Evolutionary conservation across 2,329 filamentous ascomycete genomes (phyloP), one percentile per base, ranked within the genome.

Genomic region (Aspergillus texensis): DNA sequence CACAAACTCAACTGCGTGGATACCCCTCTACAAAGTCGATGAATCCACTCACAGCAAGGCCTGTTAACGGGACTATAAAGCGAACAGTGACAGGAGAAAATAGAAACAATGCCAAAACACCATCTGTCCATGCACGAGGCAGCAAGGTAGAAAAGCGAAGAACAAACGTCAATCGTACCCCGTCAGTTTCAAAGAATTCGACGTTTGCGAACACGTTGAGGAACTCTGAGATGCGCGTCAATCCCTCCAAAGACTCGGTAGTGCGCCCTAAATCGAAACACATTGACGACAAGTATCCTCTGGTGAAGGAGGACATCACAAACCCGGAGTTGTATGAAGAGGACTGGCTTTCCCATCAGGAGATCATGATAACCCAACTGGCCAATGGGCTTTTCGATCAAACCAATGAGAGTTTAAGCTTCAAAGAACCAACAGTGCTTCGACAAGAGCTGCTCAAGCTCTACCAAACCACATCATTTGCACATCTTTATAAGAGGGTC

Each of bases 281-380:
- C 9, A 53, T 76, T 10, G 65, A 74, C 39, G 61, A 70, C 11
- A 76, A 80, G 56, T 88, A 86, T 69, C 84, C 85, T 2, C 73
- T 87, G 4, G 75, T 89, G 4, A 69, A 74, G 0, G 85, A 88
- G 63, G 81, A 87, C 67, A 78, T 89, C 30, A 75, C 78, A 2
- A 82, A 83, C 55, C 81, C 86, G n/a, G 80, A 84, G 59, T 78
- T 89, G 66, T 89, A 89, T 71, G 86, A 89, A 69, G 86, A 89
- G 53, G 80, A 84, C 61, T 89, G 87, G 87, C 82, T 89, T 43
- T 80, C 79, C 14, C 84, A 89, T 64, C 87, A 89, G 70, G 87
- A 89, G 70, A 77, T 85, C 26, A 83, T 85, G 43, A 83, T 89
- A 52, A 86, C 86, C 0, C 86, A 89, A 70, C 77, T 89, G 8